Evolutionary conservation across 208 protist genomes (phyloP), one percentile per base, ranked within the genome.

Genomic region (Wallacemonas sp.): DNA sequence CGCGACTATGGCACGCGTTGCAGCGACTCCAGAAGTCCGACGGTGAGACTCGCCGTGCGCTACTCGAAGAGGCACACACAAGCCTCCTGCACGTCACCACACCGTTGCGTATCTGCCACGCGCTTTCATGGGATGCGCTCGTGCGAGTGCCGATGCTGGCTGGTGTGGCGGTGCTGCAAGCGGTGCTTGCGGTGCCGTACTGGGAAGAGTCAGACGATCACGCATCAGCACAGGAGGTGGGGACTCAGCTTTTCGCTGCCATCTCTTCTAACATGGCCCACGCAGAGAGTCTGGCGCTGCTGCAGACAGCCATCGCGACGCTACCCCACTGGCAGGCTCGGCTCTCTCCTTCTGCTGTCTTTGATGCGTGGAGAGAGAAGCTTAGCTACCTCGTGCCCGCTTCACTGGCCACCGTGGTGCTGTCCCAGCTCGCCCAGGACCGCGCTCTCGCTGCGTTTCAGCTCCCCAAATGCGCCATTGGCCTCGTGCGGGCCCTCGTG

Each of bases 341-440:
- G n/a, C n/a, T n/a, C n/a, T n/a, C n/a, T n/a, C n/a, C n/a, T n/a
- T n/a, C n/a, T n/a, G n/a, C 46, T 19, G 3, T 19, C 46, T 3
- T 11, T 54, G 26, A 41, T 41, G 36, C 14, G 36, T 6, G 6
- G 36, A 14, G 9, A 6, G 9, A 17, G 6, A 6, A 41, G 28
- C 24, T 76, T 17, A 8, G 19, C 14, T 11, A 45, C 15, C 19
- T 67, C 4, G 47, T 65, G 30, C 38, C 6, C 17, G 44, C 14
- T 1, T 60, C 66, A 44, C 19, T 77, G 49, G n/a, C 2, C n/a
- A 38, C 41, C 15, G 66, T 72, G 45, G 44, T 68, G 24, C 47
- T 46, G 41, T 44, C 31, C 17, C 42, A 27, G 28, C 12, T 58
- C 30, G 30, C 11, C 15, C 51, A 39, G 12, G 51, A 17, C 17